These are phyloP conservation scores for Sordariomycetes sp. DNA, from an alignment of 2,329 filamentous ascomycete genomes.

Conservation along the genomic window DNA sequence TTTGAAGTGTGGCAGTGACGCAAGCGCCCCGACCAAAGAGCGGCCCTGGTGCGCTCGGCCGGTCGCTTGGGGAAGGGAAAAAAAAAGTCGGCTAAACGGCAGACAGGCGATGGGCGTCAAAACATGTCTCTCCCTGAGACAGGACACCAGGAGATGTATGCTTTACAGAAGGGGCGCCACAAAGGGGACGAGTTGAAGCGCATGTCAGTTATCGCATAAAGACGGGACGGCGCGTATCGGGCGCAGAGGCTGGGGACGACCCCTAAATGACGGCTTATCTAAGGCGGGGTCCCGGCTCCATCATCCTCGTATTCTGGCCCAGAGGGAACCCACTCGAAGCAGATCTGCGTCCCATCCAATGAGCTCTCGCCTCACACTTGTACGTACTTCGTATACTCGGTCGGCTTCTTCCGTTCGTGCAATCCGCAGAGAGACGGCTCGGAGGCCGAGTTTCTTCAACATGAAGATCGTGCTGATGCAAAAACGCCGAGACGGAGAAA, in stretches of 20 bases:
- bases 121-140: neutral
- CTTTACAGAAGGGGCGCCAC: neutral
- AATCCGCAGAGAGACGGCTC: no score
- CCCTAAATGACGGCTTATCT: neutral
- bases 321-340: no score
- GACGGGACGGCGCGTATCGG: neutral
- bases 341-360: no score
- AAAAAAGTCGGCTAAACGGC: neutral
- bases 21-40: neutral
- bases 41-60: neutral
- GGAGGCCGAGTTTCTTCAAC: no score
- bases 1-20: neutral
- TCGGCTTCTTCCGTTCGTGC: no score
- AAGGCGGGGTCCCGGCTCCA: neutral
- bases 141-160: neutral
- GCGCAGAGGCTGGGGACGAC: neutral
- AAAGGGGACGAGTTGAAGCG: neutral
- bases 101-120: neutral
- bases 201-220: neutral
- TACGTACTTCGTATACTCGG: no score
- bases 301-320: neutral
- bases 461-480: no score
- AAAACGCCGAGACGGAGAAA: no score
- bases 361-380: no score
- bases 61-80: no score